Base-by-base conservation (phyloP, 2,329 filamentous ascomycete species). In the Simplicillium sp. region DNA sequence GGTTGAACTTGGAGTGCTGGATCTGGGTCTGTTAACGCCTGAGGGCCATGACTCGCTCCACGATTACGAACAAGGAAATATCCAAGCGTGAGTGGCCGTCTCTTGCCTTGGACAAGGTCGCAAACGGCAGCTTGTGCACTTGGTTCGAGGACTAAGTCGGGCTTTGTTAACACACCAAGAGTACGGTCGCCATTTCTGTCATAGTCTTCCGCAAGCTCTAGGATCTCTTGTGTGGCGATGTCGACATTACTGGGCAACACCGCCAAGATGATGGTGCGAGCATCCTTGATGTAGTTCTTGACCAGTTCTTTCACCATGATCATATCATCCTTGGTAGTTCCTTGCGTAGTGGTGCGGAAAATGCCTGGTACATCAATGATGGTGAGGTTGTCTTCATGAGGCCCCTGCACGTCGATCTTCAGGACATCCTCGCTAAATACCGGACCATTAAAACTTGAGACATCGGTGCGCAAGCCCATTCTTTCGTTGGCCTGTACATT, bases 321-420 rank as follows among this genome's bases (percentile, higher is more conserved):
- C 7, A 68, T 71, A 43, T 75, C 71, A 0, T 40, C 43, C 2
- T 68, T 61, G 0, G 66, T 68, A 0, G 69, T 73, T 1, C 63
- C n/a, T 0, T 67, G 67, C 36, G 46, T 17, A 4, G 62, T 46
- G 1, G 53, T 52, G 7, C 65, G 60, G 42, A 75, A 74, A n/a
- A 75, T 68, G 0, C 71, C 73, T 0, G 71, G 71, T 0, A 76
- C 68, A 14, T 76, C 72, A 5, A 75, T 75, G 7, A 76, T 58
- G 0, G 71, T 76, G 7, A 75, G 57, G 13, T 73, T 65, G 3
- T 66, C 52, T 48, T 59, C 66, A 0, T 62, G 37, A 0, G 71
- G 72, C 0, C 71, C 68, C 2, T 54, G 56, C 25, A 71, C 68
- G 40, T 64, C 61, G 1, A 64, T 55, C 0, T 55, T 54, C n/a